A percentile compares a stretch with the other conserved stretches of the same genome.
phyloP scores from a whole-genome alignment of 768 basidiomycete genomes.

The Trametes cinnabarina region DNA sequence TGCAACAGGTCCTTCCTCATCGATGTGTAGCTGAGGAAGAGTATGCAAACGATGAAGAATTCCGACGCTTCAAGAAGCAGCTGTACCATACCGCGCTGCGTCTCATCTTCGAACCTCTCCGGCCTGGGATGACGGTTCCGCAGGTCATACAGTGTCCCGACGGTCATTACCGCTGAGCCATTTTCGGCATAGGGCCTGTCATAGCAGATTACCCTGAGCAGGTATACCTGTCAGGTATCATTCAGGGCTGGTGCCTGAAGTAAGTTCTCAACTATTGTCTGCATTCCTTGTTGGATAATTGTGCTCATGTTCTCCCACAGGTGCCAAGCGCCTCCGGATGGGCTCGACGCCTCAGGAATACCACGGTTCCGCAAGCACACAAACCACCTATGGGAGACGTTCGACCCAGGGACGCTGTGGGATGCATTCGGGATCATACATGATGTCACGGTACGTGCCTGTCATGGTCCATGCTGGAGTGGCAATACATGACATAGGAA shows the following conservation, averaged over 20 bases:
- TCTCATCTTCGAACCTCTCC: slow-evolving; percentile 11
- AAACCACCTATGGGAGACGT: not conserved
- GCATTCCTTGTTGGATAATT: not conserved
- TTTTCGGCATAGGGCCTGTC: slow-evolving; percentile 20
- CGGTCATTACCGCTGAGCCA: slow-evolving; percentile 14
- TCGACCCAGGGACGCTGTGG: not conserved
- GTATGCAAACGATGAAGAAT: slow-evolving; percentile 1
- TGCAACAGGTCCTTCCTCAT: no score
- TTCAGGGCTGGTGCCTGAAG: slow-evolving; percentile 21
- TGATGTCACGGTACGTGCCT: not conserved
- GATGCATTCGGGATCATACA: not conserved
- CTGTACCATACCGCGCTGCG: slow-evolving; percentile 15
- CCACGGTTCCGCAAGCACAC: not conserved
- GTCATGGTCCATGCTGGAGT: not conserved
- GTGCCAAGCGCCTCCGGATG: not conserved
- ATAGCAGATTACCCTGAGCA: slow-evolving; percentile 26
- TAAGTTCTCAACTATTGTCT: no score
- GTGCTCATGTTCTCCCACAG: not conserved
- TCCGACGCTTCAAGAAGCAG: slow-evolving; percentile 13
- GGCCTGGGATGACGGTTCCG: slow-evolving; percentile 15
- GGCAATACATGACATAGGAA: no score
- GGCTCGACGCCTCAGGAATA: not conserved
- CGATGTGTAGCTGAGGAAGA: not conserved
- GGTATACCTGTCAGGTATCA: slow-evolving; percentile 9
- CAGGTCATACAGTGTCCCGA: slow-evolving; percentile 14